Evolutionary conservation across 805 yeast species (phyloP).

Genomic region (Hanseniaspora nectarophila): DNA sequence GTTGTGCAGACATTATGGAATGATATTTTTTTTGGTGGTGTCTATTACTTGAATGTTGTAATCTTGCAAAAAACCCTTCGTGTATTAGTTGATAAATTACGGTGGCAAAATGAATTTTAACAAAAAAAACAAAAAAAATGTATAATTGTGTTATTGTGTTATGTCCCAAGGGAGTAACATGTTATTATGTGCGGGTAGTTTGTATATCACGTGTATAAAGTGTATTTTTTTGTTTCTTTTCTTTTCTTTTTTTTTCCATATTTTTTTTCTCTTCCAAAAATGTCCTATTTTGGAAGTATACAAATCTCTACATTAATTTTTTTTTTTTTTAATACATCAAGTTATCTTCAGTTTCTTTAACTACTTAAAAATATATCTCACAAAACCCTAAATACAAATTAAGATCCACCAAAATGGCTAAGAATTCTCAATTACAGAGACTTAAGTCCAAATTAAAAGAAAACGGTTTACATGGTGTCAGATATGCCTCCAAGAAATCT

Average conservation of each 20-base stretch:
- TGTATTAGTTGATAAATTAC: not conserved
- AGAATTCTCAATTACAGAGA: constrained; percentile 78
- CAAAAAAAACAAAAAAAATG: no score
- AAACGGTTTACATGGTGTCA: constrained; percentile 78
- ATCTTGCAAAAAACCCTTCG: no score
- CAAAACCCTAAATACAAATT: not conserved
- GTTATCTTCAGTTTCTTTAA: no score
- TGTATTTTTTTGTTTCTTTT: not conserved
- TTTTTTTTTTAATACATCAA: no score
- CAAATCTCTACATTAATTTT: not conserved
- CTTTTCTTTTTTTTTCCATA: not conserved
- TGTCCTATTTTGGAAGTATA: no score
- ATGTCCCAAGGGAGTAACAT: not conserved
- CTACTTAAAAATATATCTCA: not conserved
- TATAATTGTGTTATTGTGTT: not conserved
- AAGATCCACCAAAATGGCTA: constrained; percentile 43
- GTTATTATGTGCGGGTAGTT: no score
- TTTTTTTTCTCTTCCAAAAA: not conserved
- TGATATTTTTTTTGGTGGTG: not conserved
- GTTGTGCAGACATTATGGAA: not conserved
- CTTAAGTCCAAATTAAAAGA: constrained; percentile 64
- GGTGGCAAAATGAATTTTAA: not conserved
- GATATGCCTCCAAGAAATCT: constrained; percentile 49
- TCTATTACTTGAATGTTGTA: no score
- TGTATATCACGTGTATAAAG: not conserved